Percentiles rank a stretch among this genome's conserved stretches.
phyloP scores from a whole-genome alignment of 2,329 filamentous ascomycete genomes.

The Cladorrhinum sp. region DNA sequence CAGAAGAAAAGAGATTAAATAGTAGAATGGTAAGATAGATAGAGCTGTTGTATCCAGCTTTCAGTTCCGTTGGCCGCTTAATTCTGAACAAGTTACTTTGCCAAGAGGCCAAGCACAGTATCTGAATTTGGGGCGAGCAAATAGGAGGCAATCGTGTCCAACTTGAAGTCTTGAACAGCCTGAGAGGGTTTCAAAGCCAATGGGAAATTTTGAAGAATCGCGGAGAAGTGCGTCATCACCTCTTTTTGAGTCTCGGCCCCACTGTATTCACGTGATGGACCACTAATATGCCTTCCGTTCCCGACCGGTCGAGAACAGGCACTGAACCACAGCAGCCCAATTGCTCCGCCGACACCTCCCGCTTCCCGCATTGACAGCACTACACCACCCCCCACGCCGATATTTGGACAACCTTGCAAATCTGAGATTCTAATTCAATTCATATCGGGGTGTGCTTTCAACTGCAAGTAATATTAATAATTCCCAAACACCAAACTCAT shows the following conservation, averaged over 20 bases:
- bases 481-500: conserved; percentile 40
- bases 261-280: conserved; percentile 7
- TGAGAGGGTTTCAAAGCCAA: too few species aligned
- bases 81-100: too few species aligned
- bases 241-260: neutral
- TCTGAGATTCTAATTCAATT: neutral
- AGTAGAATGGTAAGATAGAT: too few species aligned
- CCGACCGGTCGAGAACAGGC: neutral
- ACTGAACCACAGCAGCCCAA: conserved; percentile 1
- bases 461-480: neutral
- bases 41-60: too few species aligned
- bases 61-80: too few species aligned
- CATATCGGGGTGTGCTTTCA: too few species aligned
- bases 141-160: neutral
- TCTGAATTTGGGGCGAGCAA: too few species aligned
- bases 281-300: neutral
- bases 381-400: neutral
- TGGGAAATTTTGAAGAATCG: neutral
- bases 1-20: too few species aligned
- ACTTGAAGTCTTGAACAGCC: neutral
- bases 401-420: neutral
- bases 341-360: conserved; percentile 3
- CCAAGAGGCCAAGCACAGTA: too few species aligned
- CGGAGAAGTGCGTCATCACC: neutral
- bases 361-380: neutral